These are phyloP conservation scores for Dendryphion nanum DNA, from an alignment of 2,329 filamentous ascomycete species.

Conservation along the genomic window DNA sequence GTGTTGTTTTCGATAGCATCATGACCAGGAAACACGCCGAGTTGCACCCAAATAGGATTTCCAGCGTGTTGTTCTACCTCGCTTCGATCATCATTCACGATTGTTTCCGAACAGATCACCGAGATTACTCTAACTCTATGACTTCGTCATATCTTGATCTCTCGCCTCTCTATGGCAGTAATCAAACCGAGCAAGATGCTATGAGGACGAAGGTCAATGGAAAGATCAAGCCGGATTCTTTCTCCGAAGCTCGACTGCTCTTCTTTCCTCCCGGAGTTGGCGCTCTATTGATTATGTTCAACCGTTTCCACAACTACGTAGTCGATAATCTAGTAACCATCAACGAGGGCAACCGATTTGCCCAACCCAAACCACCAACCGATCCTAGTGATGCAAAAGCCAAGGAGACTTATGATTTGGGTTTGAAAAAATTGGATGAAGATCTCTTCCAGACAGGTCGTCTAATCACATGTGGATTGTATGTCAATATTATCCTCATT, in stretches of 20 bases:
- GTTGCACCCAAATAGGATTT: constrained; percentile 69
- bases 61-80: constrained; percentile 72
- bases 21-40: constrained; percentile 63
- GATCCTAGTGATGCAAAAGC: constrained; percentile 44
- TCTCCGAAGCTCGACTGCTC: constrained; percentile 63
- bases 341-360: constrained; percentile 80
- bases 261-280: constrained; percentile 69
- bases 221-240: constrained; percentile 70
- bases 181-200: constrained; percentile 62
- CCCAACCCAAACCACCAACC: constrained; percentile 53
- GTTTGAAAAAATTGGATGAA: constrained; percentile 41
- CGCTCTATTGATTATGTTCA: constrained; percentile 66
- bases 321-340: constrained; percentile 78
- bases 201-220: constrained; percentile 66
- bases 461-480: constrained; percentile 53
- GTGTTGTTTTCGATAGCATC: constrained; percentile 65
- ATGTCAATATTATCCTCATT: constrained; percentile 54
- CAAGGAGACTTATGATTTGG: constrained; percentile 29
- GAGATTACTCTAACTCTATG: constrained; percentile 61
- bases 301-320: constrained; percentile 80
- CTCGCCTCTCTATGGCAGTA: constrained; percentile 70
- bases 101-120: constrained; percentile 64
- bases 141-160: constrained; percentile 76
- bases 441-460: constrained; percentile 54
- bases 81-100: constrained; percentile 66